These are phyloP conservation scores for Geoglossum cookeanum DNA, from an alignment of 2,329 filamentous ascomycete genomes.

Conservation along the genomic window DNA sequence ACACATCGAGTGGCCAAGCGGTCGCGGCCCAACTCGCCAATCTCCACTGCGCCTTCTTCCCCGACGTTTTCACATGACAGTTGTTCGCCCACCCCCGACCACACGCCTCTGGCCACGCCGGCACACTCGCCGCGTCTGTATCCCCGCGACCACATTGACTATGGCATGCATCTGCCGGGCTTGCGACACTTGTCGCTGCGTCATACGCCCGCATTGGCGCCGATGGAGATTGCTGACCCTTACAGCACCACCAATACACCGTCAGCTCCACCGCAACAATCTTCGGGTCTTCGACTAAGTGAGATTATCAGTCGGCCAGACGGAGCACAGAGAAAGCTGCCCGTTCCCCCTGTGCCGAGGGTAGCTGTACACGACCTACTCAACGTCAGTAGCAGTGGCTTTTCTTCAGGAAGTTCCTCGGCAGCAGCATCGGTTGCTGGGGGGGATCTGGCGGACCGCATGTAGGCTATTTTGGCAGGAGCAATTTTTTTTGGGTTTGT, in stretches of 20 bases:
- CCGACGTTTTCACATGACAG: constrained; percentile 95
- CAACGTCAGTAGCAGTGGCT: constrained; percentile 45
- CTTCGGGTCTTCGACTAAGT: constrained; percentile 57
- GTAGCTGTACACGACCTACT: constrained; percentile 74
- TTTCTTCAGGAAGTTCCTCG: constrained; percentile 58
- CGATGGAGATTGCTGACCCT: constrained; percentile 45
- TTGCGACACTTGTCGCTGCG: constrained; percentile 53
- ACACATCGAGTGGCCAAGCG: constrained; percentile 60
- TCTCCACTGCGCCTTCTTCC: constrained; percentile 81
- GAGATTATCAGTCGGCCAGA: constrained; percentile 87
- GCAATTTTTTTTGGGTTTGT: no score
- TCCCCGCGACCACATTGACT: constrained; percentile 39
- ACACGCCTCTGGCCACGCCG: constrained; percentile 94
- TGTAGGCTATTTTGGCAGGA: neutral
- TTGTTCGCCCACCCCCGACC: constrained; percentile 83
- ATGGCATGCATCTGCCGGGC: constrained; percentile 66
- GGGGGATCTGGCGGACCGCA: constrained; percentile 30
- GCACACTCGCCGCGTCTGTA: constrained; percentile 85
- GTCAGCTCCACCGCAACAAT: constrained; percentile 3
- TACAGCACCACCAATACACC: constrained; percentile 11
- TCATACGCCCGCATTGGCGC: constrained; percentile 43
- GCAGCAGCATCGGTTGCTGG: constrained; percentile 61
- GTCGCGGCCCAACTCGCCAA: constrained; percentile 75
- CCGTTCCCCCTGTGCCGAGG: constrained; percentile 78
- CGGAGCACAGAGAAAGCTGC: constrained; percentile 73